Base-by-base conservation (phyloP, 2,329 filamentous ascomycete genomes). In the Clonostachys rosea region DNA sequence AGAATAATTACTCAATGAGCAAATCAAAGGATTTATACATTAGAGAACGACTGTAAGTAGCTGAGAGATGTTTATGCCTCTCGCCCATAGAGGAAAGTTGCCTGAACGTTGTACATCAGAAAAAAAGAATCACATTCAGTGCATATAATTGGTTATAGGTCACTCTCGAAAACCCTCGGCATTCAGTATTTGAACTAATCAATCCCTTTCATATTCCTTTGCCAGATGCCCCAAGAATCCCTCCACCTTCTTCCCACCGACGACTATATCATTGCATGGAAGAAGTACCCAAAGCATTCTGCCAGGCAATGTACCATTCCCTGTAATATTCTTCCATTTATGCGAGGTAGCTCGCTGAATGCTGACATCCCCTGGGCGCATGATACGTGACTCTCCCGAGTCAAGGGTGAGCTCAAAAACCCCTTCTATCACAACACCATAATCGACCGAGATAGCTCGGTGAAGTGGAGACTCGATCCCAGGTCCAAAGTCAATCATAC, bases 271-370 rank as follows among this genome's bases (percentile, higher is more conserved):
- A 10, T 48, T 44, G 46, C 35, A 17, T 16, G 43, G 43, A 34
- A 50, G 43, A 18, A 48, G 43, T 2, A 50, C 35, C 24, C 30
- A 50, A 12, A 50, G 34, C 46, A 50, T 48, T 12, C 49, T 46
- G 13, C 34, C 49, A 17, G 46, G 39, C 46, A 46, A 13, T 7
- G 41, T 43, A 30, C 46, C 48, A 49, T 46, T 49, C 3, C 47
- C 47, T 5, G 52, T 47, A 5, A 46, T 11, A 49, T 81, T 80
- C 43, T 65, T 59, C 77, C 76, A 80, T 24, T 69, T 69, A 57
- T 82, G 78, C 63, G 73, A 75, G 4, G 77, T 79, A 2, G 69
- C 76, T 39, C 79, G 64, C 60, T 82, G 77, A 17, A 82, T 71
- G 10, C 71, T 71, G n/a, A 80, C 61, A 54, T 82, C 78, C 4